These are phyloP conservation scores for Omphalotus olearius DNA, from an alignment of 1,284 basidiomycete species.

Conservation along the genomic window DNA sequence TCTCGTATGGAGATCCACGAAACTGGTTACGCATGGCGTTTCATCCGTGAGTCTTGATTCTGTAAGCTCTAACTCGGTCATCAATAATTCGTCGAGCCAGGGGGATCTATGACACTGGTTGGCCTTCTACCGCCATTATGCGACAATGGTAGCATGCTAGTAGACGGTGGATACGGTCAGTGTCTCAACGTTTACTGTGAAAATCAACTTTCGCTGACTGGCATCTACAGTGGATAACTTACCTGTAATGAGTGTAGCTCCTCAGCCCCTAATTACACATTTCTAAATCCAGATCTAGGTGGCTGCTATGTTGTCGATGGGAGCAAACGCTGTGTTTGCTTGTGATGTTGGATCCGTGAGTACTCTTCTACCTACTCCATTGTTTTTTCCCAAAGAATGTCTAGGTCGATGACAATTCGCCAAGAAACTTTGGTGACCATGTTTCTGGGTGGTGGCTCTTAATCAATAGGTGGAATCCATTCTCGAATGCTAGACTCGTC, in stretches of 20 bases:
- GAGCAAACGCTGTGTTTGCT: conserved; percentile 91
- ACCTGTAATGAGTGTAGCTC: conserved; percentile 46
- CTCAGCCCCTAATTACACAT: neutral
- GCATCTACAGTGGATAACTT: conserved; percentile 77
- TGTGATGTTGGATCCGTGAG: conserved; percentile 90
- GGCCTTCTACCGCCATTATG: conserved; percentile 94
- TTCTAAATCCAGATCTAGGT: conserved; percentile 44
- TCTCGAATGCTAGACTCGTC: conserved; percentile 76
- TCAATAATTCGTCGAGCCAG: conserved; percentile 32
- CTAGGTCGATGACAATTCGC: conserved; percentile 91
- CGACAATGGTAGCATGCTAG: conserved; percentile 92
- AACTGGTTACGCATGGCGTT: conserved; percentile 92
- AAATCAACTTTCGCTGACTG: conserved; percentile 9
- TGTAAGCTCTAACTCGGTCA: neutral
- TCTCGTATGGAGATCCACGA: conserved; percentile 98
- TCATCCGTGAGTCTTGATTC: conserved; percentile 57
- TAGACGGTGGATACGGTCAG: conserved; percentile 90
- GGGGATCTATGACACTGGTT: conserved; percentile 97
- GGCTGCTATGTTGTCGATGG: conserved; percentile 88
- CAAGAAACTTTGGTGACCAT: conserved; percentile 91
- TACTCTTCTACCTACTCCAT: neutral
- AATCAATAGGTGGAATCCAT: conserved; percentile 90
- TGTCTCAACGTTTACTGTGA: conserved; percentile 12
- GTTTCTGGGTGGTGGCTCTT: conserved; percentile 97
- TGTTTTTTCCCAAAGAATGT: conserved; percentile 7